Percentiles rank a stretch among this genome's conserved stretches.
phyloP scores from a whole-genome alignment of 176 grass and related monocot genomes.

The Oryza punctata region DNA sequence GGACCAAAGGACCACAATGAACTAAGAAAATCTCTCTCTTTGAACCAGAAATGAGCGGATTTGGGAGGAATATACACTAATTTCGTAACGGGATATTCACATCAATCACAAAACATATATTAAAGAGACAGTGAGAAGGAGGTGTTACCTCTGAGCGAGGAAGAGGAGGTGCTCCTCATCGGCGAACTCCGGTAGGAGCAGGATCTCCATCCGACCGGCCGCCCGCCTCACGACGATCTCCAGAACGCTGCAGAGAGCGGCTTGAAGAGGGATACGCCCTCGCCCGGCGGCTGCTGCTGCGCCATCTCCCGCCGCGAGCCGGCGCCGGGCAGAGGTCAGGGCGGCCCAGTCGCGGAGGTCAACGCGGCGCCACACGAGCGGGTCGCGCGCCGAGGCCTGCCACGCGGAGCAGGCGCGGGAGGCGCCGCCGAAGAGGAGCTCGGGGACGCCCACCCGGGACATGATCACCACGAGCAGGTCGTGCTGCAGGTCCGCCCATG shows the following conservation, averaged over 20 bases:
- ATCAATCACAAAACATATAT: not conserved
- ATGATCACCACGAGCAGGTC: constrained; percentile 64
- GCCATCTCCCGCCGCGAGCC: not conserved
- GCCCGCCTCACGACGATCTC: constrained; percentile 19
- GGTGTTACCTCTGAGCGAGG: constrained; percentile 54
- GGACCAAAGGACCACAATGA: not conserved
- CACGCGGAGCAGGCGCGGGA: constrained; percentile 55
- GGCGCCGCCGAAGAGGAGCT: constrained; percentile 47
- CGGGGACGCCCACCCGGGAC: constrained; percentile 42
- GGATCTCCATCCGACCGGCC: constrained; percentile 36
- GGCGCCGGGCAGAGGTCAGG: constrained; percentile 19
- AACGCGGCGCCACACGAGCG: constrained; percentile 53
- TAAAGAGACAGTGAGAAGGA: not conserved
- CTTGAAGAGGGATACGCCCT: not conserved
- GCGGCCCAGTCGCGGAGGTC: constrained; percentile 61
- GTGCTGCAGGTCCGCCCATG: constrained; percentile 63
- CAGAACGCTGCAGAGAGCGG: constrained; percentile 31
- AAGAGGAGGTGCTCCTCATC: constrained; percentile 51
- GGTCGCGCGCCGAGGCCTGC: constrained; percentile 49
- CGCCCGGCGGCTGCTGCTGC: not conserved
- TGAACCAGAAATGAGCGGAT: not conserved
- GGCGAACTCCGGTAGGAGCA: constrained; percentile 52
- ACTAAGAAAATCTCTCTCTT: not conserved
- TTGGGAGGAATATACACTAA: not conserved
- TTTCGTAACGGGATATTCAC: not conserved